Conservation (phyloP, 176 grass and related monocot genomes). For the Musa acuminata region DNA sequence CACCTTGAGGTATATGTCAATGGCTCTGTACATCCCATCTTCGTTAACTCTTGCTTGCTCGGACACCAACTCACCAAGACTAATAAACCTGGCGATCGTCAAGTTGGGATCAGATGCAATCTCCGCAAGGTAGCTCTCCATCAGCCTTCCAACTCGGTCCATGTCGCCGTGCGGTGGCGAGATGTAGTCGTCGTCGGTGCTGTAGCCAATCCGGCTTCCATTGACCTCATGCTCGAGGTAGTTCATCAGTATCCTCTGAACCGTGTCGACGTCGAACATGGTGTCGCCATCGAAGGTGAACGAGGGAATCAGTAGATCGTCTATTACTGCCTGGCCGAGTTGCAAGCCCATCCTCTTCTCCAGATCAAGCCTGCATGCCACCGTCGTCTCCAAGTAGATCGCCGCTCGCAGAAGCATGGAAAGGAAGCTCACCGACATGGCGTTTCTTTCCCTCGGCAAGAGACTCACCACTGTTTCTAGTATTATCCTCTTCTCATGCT, state of each 20-base stretch:
- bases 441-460: constrained; percentile 66
- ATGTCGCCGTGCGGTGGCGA: constrained; percentile 38
- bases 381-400: constrained; percentile 63
- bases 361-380: constrained; percentile 75
- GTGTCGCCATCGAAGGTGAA: constrained; percentile 23
- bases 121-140: constrained; percentile 86
- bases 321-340: constrained; percentile 58
- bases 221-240: constrained; percentile 65
- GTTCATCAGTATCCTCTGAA: constrained; percentile 68
- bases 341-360: constrained; percentile 76
- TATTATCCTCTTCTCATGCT: constrained; percentile 79
- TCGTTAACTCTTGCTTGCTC: constrained; percentile 63
- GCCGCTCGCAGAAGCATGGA: constrained; percentile 76
- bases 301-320: constrained; percentile 76
- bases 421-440: constrained; percentile 73
- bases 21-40: constrained; percentile 91
- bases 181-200: constrained; percentile 54
- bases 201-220: constrained; percentile 46
- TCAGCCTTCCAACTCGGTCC: constrained; percentile 49
- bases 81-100: constrained; percentile 47
- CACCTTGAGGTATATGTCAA: constrained; percentile 91
- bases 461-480: constrained; percentile 80
- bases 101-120: constrained; percentile 65
- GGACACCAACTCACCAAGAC: constrained; percentile 61
- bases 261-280: constrained; percentile 60